phyloP scores from a whole-genome alignment of 257 asterid genomes.

The Coffea eugenioides region DNA sequence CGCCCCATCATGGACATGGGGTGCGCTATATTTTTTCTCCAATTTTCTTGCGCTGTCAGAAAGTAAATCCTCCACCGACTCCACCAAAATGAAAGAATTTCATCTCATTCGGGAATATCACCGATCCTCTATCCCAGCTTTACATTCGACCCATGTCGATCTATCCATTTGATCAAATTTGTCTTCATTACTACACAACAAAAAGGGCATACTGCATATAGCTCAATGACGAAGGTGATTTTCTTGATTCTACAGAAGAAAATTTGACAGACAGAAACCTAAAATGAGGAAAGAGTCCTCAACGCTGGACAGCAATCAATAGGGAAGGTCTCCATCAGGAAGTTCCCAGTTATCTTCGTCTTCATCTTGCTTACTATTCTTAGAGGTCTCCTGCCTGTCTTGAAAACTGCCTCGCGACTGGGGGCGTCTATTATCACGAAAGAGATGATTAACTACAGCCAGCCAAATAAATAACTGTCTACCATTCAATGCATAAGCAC shows the following conservation, averaged over 20 bases:
- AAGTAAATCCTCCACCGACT: background rate
- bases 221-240: background rate
- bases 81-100: background rate
- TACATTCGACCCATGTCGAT: background rate
- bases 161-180: background rate
- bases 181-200: background rate
- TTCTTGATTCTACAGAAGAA: background rate
- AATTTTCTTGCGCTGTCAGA: background rate
- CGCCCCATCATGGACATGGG: background rate
- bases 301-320: conserved; percentile 17
- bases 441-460: background rate
- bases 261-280: conserved; percentile 10
- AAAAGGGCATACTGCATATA: background rate
- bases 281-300: background rate
- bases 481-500: background rate
- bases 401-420: conserved; percentile 26
- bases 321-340: conserved; percentile 54
- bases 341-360: conserved; percentile 75
- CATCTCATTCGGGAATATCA: background rate
- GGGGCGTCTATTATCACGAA: conserved; percentile 38
- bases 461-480: background rate
- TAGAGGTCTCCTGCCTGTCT: conserved; percentile 40
- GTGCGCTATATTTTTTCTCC: background rate
- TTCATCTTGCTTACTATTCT: conserved; percentile 40
- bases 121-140: background rate